phyloP scores from a whole-genome alignment of 345 rosid genomes.

The Moricandia arvensis region DNA sequence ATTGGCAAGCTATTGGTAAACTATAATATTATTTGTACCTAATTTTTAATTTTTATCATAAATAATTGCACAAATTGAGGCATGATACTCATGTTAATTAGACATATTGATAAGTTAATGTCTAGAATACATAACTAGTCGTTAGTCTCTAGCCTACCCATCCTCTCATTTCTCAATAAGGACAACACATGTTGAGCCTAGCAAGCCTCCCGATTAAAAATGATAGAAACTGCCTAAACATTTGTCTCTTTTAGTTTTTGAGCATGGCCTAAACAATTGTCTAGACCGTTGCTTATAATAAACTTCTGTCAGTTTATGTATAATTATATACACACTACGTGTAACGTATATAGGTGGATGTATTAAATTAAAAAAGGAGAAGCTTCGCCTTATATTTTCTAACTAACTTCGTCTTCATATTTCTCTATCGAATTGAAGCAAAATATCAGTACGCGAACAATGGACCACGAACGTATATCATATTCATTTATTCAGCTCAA shows the following conservation, averaged over 20 bases:
- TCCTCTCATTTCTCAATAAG: neutral
- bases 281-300: neutral
- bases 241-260: neutral
- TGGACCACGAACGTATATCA: constrained; percentile 24
- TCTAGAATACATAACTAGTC: neutral
- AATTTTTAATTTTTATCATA: neutral
- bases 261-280: neutral
- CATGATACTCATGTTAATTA: neutral
- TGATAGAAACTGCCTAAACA: neutral
- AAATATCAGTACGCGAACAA: constrained; percentile 17
- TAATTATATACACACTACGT: neutral
- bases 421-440: constrained; percentile 30
- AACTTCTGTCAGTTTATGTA: neutral
- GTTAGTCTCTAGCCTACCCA: neutral
- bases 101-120: neutral
- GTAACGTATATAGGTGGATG: constrained; percentile 15
- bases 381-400: constrained; percentile 8
- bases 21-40: neutral
- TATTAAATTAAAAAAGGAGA: constrained; percentile 10
- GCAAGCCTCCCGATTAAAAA: neutral
- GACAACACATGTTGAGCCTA: neutral
- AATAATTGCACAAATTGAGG: neutral
- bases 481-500: constrained; percentile 24
- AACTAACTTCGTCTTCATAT: constrained; percentile 26
- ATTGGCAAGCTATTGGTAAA: no score